These are phyloP conservation scores for Wallacemonas sp. DNA, from an alignment of 208 protist genomes.

Conservation along the genomic window DNA sequence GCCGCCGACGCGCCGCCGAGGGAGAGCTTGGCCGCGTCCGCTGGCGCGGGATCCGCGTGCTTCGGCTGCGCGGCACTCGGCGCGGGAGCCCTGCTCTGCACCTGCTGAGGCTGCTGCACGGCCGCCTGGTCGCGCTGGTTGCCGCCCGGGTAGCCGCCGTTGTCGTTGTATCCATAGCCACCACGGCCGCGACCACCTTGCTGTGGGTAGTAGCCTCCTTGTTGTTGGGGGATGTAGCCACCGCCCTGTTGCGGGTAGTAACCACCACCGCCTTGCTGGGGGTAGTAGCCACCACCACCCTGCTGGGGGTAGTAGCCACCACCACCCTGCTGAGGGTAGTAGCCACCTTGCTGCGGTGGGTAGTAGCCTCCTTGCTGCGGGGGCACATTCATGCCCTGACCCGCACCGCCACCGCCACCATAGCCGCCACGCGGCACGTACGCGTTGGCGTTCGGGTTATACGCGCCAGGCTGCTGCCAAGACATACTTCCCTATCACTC, in stretches of 20 bases:
- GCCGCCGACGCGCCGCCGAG: slow-evolving; percentile 28
- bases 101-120: slow-evolving; percentile 6
- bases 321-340: slow-evolving; percentile 25
- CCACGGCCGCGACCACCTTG: neutral
- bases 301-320: slow-evolving; percentile 18
- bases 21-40: slow-evolving; percentile 52
- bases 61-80: slow-evolving; percentile 12
- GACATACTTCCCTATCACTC: slow-evolving; percentile 52
- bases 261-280: slow-evolving; percentile 9
- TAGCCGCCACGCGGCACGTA: slow-evolving; percentile 10
- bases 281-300: slow-evolving; percentile 33
- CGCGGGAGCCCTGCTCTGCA: neutral
- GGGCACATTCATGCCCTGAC: neutral
- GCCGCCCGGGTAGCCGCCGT: neutral
- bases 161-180: slow-evolving; percentile 11
- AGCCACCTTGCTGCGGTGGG: slow-evolving; percentile 17
- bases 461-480: slow-evolving; percentile 68
- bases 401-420: slow-evolving; percentile 14
- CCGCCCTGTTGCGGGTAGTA: slow-evolving; percentile 12
- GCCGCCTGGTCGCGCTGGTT: neutral
- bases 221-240: slow-evolving; percentile 7
- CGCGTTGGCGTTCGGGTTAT: slow-evolving; percentile 39
- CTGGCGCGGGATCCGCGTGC: slow-evolving; percentile 10
- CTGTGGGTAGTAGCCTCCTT: slow-evolving; percentile 6
- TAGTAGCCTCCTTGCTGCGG: neutral